These are phyloP conservation scores for Sporothrix pseudoabietina DNA, from an alignment of 2,329 filamentous ascomycete species.

Conservation along the genomic window DNA sequence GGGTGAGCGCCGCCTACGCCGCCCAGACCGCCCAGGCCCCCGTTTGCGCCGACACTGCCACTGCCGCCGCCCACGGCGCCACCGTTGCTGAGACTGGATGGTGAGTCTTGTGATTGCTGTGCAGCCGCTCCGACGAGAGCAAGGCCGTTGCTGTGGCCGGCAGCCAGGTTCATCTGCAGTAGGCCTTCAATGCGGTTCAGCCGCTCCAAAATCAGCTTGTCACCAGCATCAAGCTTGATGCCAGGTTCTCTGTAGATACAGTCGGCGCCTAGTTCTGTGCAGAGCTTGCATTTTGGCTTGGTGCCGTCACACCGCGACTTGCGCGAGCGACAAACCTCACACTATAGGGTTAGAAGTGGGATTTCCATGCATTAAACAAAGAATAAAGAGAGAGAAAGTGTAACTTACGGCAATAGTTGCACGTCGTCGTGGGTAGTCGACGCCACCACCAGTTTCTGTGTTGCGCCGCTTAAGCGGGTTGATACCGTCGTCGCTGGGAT, in stretches of 20 bases:
- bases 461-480: constrained; percentile 64
- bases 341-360: constrained; percentile 50
- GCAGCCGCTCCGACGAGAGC: constrained; percentile 43
- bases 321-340: constrained; percentile 77
- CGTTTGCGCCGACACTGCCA: constrained; percentile 32
- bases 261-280: constrained; percentile 77
- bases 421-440: constrained; percentile 65
- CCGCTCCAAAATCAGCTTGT: constrained; percentile 81
- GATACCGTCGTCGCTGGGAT: constrained; percentile 55
- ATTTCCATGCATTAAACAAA: constrained; percentile 27
- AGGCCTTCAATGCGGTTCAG: constrained; percentile 76
- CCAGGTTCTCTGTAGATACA: constrained; percentile 84
- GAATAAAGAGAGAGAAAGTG: not conserved
- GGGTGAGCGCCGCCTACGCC: not conserved
- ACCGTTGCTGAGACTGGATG: constrained; percentile 62
- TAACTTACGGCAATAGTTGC: constrained; percentile 66
- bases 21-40: not conserved
- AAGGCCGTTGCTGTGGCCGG: constrained; percentile 53
- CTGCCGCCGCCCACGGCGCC: constrained; percentile 59
- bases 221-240: constrained; percentile 83
- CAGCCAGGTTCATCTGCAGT: constrained; percentile 68
- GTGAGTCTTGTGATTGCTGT: constrained; percentile 56
- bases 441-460: constrained; percentile 54
- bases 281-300: constrained; percentile 82
- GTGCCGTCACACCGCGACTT: constrained; percentile 79